These are phyloP conservation scores for Magnaporthales sp. DNA, from an alignment of 2,329 filamentous ascomycete species.

Conservation along the genomic window DNA sequence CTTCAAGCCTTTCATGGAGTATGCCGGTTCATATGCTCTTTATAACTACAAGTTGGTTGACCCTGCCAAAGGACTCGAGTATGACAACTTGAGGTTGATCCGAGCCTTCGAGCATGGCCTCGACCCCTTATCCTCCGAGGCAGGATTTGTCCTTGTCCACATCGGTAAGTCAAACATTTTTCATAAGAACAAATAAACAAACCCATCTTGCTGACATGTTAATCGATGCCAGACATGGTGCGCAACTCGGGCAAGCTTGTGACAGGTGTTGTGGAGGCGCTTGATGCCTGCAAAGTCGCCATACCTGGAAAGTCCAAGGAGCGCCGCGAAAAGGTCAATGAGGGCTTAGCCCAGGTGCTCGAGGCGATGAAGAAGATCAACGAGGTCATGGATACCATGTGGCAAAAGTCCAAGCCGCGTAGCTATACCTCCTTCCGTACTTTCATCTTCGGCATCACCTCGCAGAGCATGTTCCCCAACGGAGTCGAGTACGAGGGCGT, in stretches of 20 bases:
- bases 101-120: constrained; percentile 87
- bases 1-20: constrained; percentile 92
- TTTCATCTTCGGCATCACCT: constrained; percentile 94
- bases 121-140: constrained; percentile 79
- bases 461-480: constrained; percentile 87
- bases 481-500: constrained; percentile 86
- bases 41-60: constrained; percentile 58
- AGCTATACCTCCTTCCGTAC: constrained; percentile 88
- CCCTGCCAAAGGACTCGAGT: constrained; percentile 46
- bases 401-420: constrained; percentile 70
- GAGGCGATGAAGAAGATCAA: constrained; percentile 62
- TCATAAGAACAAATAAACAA: neutral
- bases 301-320: constrained; percentile 22
- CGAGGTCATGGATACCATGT: constrained; percentile 81
- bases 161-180: constrained; percentile 31
- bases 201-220: neutral
- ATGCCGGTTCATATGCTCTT: constrained; percentile 58
- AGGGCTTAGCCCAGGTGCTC: constrained; percentile 53
- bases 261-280: constrained; percentile 57
- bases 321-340: constrained; percentile 50
- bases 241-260: constrained; percentile 74
- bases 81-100: constrained; percentile 69
- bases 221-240: constrained; percentile 61
- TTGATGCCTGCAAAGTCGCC: constrained; percentile 39
- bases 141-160: constrained; percentile 92